Evolutionary conservation across 345 rosid genomes (phyloP).

Genomic region (Gossypium thurberi): DNA sequence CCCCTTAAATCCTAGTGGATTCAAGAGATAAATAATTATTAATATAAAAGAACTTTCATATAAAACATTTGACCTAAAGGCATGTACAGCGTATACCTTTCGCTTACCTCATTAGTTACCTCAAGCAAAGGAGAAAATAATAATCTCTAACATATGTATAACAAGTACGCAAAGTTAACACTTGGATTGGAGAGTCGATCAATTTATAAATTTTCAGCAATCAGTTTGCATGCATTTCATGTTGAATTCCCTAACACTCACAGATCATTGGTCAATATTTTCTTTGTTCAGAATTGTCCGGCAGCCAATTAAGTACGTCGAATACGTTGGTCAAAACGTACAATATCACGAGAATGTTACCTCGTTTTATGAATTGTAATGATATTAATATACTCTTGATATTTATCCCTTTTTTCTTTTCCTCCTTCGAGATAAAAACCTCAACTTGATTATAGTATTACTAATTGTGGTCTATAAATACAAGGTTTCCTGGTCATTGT

Average conservation of each 20-base stretch:
- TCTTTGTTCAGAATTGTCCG: not conserved
- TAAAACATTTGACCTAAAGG: too few species aligned
- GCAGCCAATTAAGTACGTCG: not conserved
- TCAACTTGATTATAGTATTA: not conserved
- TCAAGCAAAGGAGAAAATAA: not conserved
- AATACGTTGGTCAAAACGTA: not conserved
- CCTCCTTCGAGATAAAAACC: too few species aligned
- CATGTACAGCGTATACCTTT: too few species aligned
- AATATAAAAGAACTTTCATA: too few species aligned
- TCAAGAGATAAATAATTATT: too few species aligned
- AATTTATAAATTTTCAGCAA: not conserved
- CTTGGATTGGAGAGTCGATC: not conserved
- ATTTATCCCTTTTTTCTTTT: too few species aligned
- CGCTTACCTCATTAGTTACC: not conserved
- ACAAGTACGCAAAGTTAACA: not conserved
- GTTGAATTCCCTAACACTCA: not conserved
- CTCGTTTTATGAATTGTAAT: too few species aligned
- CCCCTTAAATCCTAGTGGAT: too few species aligned
- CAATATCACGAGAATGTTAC: slow-evolving; percentile 5
- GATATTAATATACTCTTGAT: too few species aligned
- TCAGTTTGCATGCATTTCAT: not conserved
- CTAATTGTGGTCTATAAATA: not conserved
- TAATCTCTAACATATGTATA: not conserved
- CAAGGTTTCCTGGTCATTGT: not conserved
- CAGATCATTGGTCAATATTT: not conserved